A percentile compares a stretch with the other conserved stretches of the same genome.
phyloP scores from a whole-genome alignment of 2,329 filamentous ascomycete species.

The Fusarium musae region DNA sequence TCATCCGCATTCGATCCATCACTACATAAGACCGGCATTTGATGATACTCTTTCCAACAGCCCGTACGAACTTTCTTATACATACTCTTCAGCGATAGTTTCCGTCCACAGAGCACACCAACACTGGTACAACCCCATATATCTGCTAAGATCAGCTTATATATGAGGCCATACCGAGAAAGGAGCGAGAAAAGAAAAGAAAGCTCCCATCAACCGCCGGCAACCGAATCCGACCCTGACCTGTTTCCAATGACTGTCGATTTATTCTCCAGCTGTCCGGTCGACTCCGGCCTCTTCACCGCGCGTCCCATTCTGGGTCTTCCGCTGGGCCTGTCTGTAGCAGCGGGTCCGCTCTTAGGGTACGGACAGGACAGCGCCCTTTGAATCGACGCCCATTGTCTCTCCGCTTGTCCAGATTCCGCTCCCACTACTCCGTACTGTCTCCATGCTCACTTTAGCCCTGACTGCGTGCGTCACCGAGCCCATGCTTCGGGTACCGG shows the following conservation, averaged over 20 bases:
- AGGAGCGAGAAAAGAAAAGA: conserved; percentile 12
- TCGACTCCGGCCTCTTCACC: conserved; percentile 39
- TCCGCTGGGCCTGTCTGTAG: conserved; percentile 31
- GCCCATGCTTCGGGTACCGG: conserved; percentile 22
- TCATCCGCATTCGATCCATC: not conserved
- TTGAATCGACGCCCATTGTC: conserved; percentile 13
- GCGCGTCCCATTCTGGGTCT: conserved; percentile 24
- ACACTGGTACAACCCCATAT: not conserved
- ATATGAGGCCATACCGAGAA: conserved; percentile 3
- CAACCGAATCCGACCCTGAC: conserved; percentile 11
- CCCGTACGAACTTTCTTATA: not conserved
- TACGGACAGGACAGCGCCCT: conserved; percentile 12
- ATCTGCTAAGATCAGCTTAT: not conserved
- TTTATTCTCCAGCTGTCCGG: conserved; percentile 31
- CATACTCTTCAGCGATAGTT: not conserved
- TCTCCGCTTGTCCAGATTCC: conserved; percentile 36
- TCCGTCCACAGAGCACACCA: not conserved
- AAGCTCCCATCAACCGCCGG: conserved; percentile 12
- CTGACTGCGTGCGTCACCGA: conserved; percentile 23
- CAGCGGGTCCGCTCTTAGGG: conserved; percentile 30
- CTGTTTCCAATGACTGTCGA: conserved; percentile 10
- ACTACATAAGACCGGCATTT: not conserved
- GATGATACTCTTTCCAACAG: not conserved
- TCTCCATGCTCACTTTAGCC: conserved; percentile 16
- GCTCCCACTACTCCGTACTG: conserved; percentile 20